Base-by-base conservation (phyloP, 129 eudicot genomes). In the Flaveria sonorensis region DNA sequence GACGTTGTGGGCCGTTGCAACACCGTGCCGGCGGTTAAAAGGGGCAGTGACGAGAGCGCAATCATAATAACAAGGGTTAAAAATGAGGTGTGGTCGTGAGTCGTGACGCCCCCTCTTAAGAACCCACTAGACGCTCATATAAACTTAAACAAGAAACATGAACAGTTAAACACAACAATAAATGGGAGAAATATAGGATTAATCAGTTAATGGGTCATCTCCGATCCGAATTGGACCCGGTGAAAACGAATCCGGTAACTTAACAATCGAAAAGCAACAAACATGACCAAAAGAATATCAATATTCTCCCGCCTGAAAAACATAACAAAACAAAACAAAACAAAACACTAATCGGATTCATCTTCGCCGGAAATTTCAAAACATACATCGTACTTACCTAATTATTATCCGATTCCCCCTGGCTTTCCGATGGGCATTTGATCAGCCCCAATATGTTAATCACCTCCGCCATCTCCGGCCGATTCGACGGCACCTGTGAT, bases 391-490 rank as follows among this genome's bases (percentile, higher is more conserved):
- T 11, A 40, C n/a, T 32, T 64, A 70, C 16, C 62, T 78, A 73
- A n/a, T 43, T 52, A 45, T 85, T 52, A 80, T 70, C 59, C 82
- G 77, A 75, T 74, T 89, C 91, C 57, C 88, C 95, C 61, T 88
- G 98, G 40, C 89, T 80, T 79, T 84, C 96, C 1, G 88, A 87
- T 3, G 98, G 97, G 77, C 97, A 94, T 61, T 90, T 81, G 75
- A 94, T 91, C 52, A 94, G 85, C 82, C 93, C 97, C 87, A 94
- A 83, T 61, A 94, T 87, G 86, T 89, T 91, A 24, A 94, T 88
- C 50, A 94, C 97, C 78, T 94, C 97, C 20, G 89, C 87, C 99
- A 94, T 94, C 23, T 91, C 96, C 0, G 99, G 99, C 79, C 99
- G 67, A 76, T 86, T 94, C 14, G 99, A 94, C 15, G 99, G 99